Base-by-base conservation (phyloP, 805 yeast species). In the Tetrapisispora phaffii region DNA sequence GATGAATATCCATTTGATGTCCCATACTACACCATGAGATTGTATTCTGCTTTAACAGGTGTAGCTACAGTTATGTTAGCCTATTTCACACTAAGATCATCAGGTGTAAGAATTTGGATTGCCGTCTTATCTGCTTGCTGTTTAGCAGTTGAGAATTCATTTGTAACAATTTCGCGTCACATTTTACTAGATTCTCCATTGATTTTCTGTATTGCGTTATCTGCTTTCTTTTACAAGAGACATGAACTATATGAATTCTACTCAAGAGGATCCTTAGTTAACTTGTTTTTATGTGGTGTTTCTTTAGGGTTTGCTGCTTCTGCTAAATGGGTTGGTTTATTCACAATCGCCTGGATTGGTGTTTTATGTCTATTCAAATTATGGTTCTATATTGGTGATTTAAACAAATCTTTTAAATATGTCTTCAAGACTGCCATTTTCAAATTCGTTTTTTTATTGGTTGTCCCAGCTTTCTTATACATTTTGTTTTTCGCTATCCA, bases 301-400 rank as follows among this genome's bases (percentile, higher is more conserved):
- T 78, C 79, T n/a, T 66, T 84, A 47, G 94, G 93, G 44, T 68
- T 83, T 47, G 83, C 93, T 4, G 66, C 79, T 19, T 75, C 84
- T 21, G 77, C 89, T 28, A 85, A 85, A 64, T 84, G 93, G 93
- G 93, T 84, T 39, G 94, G 94, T 50, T 66, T 84, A 34, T 84
- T 84, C 67, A 85, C 94, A 17, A 60, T 85, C 46, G 82, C 82
- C 3, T 85, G 90, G 90, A 74, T 79, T 48, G 94, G 93, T 43
- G 43, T 72, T 2, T 61, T 74, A 47, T 81, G 83, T 57, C 60
- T 74, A 16, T 68, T 74, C 60, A 82, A 80, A 55, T 56, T 85
- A 50, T 82, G 89, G 89, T 74, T 82, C 52, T 60, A 77, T 47
- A 60, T 82, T 55, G 93, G 93, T 59, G 93, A 85, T 67, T 69